Conservation (phyloP, 768 basidiomycete species). For the Serendipita sp. region DNA sequence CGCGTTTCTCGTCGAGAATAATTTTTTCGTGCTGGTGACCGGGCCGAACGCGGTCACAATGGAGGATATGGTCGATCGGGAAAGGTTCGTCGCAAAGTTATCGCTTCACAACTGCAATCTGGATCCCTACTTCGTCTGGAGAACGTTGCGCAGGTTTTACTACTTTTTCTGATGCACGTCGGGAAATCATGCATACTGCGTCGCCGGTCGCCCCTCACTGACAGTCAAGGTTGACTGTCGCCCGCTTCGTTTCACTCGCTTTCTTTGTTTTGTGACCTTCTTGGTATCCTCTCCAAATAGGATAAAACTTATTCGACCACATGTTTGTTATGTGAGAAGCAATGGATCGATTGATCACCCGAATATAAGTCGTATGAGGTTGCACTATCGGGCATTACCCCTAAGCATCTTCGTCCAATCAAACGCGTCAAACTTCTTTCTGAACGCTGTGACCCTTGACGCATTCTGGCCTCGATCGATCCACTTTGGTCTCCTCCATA, state of each 20-base stretch:
- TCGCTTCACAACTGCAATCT: not conserved
- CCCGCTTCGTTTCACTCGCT: too few relatives aligned
- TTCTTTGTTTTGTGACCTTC: not conserved
- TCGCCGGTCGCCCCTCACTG: not conserved
- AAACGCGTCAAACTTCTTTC: constrained; percentile 42
- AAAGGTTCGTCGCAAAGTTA: not conserved
- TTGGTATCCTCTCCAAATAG: not conserved
- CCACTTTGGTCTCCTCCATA: constrained; percentile 66
- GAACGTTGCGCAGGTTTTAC: not conserved
- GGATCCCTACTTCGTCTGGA: not conserved
- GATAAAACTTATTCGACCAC: not conserved
- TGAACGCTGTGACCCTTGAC: constrained; percentile 52
- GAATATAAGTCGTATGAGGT: too few relatives aligned
- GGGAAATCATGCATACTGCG: not conserved
- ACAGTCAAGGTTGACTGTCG: too few relatives aligned
- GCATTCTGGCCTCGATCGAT: constrained; percentile 55
- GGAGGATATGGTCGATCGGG: not conserved
- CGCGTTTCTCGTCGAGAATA: not conserved
- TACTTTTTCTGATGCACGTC: not conserved
- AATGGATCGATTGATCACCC: not conserved
- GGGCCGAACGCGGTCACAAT: not conserved
- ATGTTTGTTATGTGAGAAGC: not conserved
- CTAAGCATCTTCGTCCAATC: constrained; percentile 1
- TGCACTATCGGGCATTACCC: not conserved
- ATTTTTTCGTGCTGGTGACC: not conserved